Evolutionary conservation across 2,329 filamentous ascomycete genomes (phyloP), one percentile per base, ranked within the genome.

Genomic region (Raffaelea ambrosiae): DNA sequence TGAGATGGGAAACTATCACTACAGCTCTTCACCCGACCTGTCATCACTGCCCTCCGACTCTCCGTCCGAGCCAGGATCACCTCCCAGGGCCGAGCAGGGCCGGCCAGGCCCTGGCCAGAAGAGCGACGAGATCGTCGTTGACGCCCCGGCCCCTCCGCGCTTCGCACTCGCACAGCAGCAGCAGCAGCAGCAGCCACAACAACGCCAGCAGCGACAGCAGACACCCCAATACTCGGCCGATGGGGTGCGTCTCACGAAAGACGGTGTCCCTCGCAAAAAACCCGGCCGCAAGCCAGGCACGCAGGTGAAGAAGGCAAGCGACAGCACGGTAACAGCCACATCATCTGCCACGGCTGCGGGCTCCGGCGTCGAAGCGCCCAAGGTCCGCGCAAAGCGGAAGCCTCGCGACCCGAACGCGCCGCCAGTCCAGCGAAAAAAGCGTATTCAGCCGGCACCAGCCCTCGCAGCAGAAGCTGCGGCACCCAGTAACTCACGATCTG

Each of bases 231-330:
- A 40, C 11, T 61, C 72, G 53, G 60, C 69, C 53, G 54, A 66
- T 57, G 63, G 63, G 55, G 70, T 74, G 23, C 71, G 68, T 52
- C 63, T 81, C 46, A 81, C 76, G 0, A 76, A 77, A 22, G 76
- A 77, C 45, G 77, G 77, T 11, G 59, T 78, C 7, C 76, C 77
- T 1, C 66, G 79, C 4, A 81, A 81, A 64, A 84, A 83, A 65
- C 78, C 79, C 19, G 79, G 79, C 20, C 74, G 80, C 44, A 84
- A 84, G 59, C 78, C 80, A 58, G 84, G 73, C 59, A 77, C 68
- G 5, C 51, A 58, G 36, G 57, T 57, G 31, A 63, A 60, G 49
- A 55, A 54, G 43, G 51, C 52, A 13, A 47, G 48, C 14, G 57
- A 58, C 33, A 45, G 44, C 42, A 38, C 46, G 16, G 36, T 39